phyloP scores from a whole-genome alignment of 2,329 filamentous ascomycete genomes.

The Aureobasidium sp. region DNA sequence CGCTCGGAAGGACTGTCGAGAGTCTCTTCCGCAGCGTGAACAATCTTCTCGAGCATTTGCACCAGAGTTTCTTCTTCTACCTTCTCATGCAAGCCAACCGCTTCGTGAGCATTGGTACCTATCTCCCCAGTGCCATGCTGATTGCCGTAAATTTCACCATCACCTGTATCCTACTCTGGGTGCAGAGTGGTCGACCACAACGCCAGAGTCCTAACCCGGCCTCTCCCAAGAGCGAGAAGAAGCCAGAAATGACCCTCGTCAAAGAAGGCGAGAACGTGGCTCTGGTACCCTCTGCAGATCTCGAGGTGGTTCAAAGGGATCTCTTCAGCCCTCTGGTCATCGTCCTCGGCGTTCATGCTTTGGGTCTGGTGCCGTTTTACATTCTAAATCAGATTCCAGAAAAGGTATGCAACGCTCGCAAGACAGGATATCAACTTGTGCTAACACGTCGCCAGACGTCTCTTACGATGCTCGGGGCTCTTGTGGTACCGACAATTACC shows the following conservation, averaged over 20 bases:
- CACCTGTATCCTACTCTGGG: constrained; percentile 90
- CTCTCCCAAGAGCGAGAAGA: constrained; percentile 23
- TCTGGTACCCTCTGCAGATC: constrained; percentile 33
- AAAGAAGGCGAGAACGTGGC: constrained; percentile 30
- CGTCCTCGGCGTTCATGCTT: constrained; percentile 64
- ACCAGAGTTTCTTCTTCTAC: constrained; percentile 99
- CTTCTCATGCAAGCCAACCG: constrained; percentile 83
- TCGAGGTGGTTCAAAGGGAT: constrained; percentile 51
- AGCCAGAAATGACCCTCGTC: constrained; percentile 31
- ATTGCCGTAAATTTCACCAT: constrained; percentile 92
- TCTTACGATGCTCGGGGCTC: constrained; percentile 7
- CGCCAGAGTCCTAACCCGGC: constrained; percentile 30
- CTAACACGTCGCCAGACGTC: constrained; percentile 10
- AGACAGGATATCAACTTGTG: background rate
- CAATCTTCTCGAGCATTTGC: constrained; percentile 90
- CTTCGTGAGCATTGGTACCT: constrained; percentile 97
- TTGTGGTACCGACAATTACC: constrained; percentile 12
- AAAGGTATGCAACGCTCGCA: constrained; percentile 45
- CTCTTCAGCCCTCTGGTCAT: constrained; percentile 67
- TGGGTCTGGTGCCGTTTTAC: constrained; percentile 75
- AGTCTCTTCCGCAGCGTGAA: constrained; percentile 89
- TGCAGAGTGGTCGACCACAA: constrained; percentile 60
- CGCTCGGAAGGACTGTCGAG: constrained; percentile 80
- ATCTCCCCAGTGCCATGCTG: constrained; percentile 95
- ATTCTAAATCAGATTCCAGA: constrained; percentile 71